Evolutionary conservation across 2,329 filamentous ascomycete genomes (phyloP), one percentile per base, ranked within the genome.

Genomic region (Colletotrichum agaves): DNA sequence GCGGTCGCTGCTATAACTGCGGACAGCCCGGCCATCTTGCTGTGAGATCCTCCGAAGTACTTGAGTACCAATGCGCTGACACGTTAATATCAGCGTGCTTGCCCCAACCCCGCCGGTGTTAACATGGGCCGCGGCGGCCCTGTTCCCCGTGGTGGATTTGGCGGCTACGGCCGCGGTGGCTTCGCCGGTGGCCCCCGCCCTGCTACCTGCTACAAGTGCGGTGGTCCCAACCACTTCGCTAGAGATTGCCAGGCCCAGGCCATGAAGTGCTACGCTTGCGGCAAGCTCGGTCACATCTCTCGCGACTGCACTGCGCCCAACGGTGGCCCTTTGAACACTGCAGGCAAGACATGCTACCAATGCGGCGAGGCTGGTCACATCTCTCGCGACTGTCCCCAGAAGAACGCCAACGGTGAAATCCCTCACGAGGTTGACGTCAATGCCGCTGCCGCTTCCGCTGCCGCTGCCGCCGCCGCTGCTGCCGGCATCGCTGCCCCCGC

Each of bases 201-300:
- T 68, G 87, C 90, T 39, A 91, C 90, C 61, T 92, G 90, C 83
- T 91, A 91, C 81, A 91, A 91, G 83, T 92, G 90, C 78, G 89
- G 89, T 73, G 89, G 95, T 37, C 96, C 96, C 68, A 99, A 99
- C 87, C 96, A 99, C 84, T 99, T 97, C 78, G 96, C 96, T 72
- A 92, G 96, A 72, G 96, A 99, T 77, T 99, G 96, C 87, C 96
- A 98, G 85, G 94, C 96, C 73, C 94, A 97, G 82, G 93, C 94
- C 71, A 97, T 97, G 93, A 98, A 98, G 85, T 98, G 94, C 87
- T 98, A 97, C 77, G 94, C 94, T 73, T 98, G 94, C 78, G 94
- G 94, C 79, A 97, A 97, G 85, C 89, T 97, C 73, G 93, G 93
- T 58, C 69, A 97, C 83, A 97, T 97, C 80, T 97, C 93, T 11